Conservation (phyloP, 805 yeast genomes). For the Dipodascus geniculatus region DNA sequence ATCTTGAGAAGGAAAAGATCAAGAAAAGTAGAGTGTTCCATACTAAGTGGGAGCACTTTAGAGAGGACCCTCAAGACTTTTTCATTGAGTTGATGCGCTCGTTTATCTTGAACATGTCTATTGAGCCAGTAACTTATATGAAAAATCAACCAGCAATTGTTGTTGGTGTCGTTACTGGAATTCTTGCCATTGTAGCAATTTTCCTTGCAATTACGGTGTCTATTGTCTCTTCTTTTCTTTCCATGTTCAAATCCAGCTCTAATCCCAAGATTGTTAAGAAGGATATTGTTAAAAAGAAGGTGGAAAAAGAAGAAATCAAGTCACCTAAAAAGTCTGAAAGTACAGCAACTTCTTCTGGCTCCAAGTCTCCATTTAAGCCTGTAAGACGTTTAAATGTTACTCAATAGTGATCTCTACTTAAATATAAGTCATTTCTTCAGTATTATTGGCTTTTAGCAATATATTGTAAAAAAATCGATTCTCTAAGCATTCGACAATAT, state of each 20-base stretch:
- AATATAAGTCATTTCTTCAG: too few species aligned
- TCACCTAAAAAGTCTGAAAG: background rate
- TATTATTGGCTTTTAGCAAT: too few species aligned
- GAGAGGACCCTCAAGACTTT: slow-evolving; percentile 24
- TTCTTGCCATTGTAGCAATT: slow-evolving; percentile 16
- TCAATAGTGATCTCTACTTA: too few species aligned
- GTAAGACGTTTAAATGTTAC: too few species aligned
- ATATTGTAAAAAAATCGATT: too few species aligned
- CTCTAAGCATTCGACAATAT: too few species aligned
- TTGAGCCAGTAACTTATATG: slow-evolving; percentile 23
- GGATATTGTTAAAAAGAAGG: background rate
- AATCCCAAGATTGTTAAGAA: too few species aligned
- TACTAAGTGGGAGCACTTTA: slow-evolving; percentile 19
- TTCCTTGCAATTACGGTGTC: slow-evolving; percentile 18
- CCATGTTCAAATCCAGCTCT: background rate
- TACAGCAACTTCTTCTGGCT: too few species aligned
- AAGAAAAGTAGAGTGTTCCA: slow-evolving; percentile 16
- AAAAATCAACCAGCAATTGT: slow-evolving; percentile 27
- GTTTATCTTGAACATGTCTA: slow-evolving; percentile 22
- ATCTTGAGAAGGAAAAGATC: slow-evolving; percentile 9
- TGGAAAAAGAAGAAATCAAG: background rate
- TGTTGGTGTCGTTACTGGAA: slow-evolving; percentile 18
- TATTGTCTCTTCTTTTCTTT: slow-evolving; percentile 8
- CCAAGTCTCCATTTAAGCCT: too few species aligned
- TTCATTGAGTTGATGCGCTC: slow-evolving; percentile 16